These are phyloP conservation scores for Arthrobotrys musiformis DNA, from an alignment of 2,329 filamentous ascomycete species.

Conservation along the genomic window DNA sequence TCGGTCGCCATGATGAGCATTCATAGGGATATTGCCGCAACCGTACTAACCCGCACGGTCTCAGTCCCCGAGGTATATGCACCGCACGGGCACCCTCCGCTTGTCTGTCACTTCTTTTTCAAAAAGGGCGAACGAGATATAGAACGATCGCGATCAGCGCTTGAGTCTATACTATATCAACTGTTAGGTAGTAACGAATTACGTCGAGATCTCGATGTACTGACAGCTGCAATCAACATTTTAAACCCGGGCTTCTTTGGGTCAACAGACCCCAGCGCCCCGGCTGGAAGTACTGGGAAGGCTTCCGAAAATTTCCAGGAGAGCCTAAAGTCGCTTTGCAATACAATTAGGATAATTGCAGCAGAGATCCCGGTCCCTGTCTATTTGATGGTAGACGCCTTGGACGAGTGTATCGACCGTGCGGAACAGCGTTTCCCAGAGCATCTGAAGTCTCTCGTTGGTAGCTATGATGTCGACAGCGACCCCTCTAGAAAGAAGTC, in stretches of 20 bases:
- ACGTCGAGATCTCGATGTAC: background rate
- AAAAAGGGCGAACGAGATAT: slow-evolving; percentile 43
- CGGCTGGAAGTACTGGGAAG: background rate
- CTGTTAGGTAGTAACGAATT: slow-evolving; percentile 10
- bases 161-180: slow-evolving; percentile 37
- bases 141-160: slow-evolving; percentile 17
- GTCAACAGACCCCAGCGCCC: background rate
- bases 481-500: background rate
- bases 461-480: background rate
- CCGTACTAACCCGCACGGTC: too few relatives aligned
- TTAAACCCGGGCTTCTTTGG: slow-evolving; percentile 8
- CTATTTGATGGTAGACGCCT: slow-evolving; percentile 37
- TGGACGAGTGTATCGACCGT: slow-evolving; percentile 31
- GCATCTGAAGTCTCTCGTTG: background rate
- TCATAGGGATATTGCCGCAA: slow-evolving; percentile 3
- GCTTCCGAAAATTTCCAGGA: background rate
- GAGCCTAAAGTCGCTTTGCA: background rate
- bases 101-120: slow-evolving; percentile 38
- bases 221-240: background rate
- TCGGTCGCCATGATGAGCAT: slow-evolving; percentile 30
- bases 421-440: slow-evolving; percentile 19
- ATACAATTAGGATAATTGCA: slow-evolving; percentile 9
- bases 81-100: background rate
- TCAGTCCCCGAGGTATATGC: too few relatives aligned
- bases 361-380: slow-evolving; percentile 16